Evolutionary conservation across 257 asterid genomes (phyloP), one percentile per base, ranked within the genome.

Genomic region (Buddleja alternifolia): DNA sequence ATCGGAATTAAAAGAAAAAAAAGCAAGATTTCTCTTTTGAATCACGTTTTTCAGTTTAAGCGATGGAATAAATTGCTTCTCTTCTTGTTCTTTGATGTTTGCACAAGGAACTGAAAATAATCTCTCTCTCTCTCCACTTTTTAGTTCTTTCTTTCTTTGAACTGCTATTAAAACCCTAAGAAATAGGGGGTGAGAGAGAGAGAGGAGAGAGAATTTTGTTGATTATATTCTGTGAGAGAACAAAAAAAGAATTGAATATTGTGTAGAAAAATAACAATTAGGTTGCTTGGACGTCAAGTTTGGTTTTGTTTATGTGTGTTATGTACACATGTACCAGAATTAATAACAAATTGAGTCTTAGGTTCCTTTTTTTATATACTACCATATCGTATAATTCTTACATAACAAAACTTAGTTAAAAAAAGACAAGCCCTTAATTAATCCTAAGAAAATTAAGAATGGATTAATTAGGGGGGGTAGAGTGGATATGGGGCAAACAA

Each of bases 251-350:
- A 80, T 73, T 69, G 72, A 63, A 60, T 11, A 46, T 32, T 51
- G 60, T 71, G 75, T 74, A 51, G 64, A 61, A 58, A 60, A 70
- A 72, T 69, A 58, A 78, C 52, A 70, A 40, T 36, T 37, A 44
- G 87, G 85, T 93, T 86, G 95, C 98, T 93, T 93, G 96, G 89
- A 85, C 85, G 90, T 81, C 86, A 90, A 86, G 98, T 79, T 80
- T 82, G 81, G 78, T 57, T 77, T 81, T 84, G 75, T 60, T 80
- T 62, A 42, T 52, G 73, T 73, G 76, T 77, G 10, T 11, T 24
- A 15, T 7, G 54, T 25, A 57, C 67, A 66, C 53, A 61, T 61
- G 68, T 73, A 81, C 79, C 74, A 46, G 74, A 74, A 63, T 39
- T 51, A 41, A 46, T 21, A 29, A 2, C 25, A 9, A 60, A 17